A percentile compares a stretch with the other conserved stretches of the same genome.
phyloP scores from a whole-genome alignment of 192 early-diverging fungal species.

The Chytriomyces sp. region DNA sequence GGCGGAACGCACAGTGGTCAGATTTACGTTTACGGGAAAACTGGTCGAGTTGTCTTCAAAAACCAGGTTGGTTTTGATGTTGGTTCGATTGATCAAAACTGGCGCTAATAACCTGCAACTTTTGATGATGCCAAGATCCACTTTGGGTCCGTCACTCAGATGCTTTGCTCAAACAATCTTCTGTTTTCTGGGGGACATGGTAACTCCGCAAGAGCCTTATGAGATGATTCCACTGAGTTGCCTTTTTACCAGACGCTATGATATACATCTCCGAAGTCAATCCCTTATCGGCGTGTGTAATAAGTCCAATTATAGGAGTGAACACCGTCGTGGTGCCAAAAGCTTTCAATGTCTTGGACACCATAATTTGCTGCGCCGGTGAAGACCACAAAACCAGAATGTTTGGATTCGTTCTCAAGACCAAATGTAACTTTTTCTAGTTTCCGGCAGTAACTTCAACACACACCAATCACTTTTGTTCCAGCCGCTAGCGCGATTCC shows the following conservation, averaged over 20 bases:
- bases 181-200: constrained; percentile 48
- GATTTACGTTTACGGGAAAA: constrained; percentile 47
- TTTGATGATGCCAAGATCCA: constrained; percentile 40
- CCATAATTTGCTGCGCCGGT: constrained; percentile 36
- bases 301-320: constrained; percentile 49
- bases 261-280: constrained; percentile 20
- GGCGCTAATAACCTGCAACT: background rate
- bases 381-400: constrained; percentile 52
- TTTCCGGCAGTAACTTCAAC: background rate
- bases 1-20: constrained; percentile 56
- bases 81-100: constrained; percentile 1
- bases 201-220: background rate
- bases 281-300: constrained; percentile 35
- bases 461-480: background rate
- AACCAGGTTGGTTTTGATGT: constrained; percentile 43
- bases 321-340: constrained; percentile 43
- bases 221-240: background rate
- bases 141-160: constrained; percentile 47
- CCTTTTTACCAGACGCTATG: background rate
- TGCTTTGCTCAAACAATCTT: constrained; percentile 35
- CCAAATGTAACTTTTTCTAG: constrained; percentile 29
- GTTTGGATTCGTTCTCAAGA: constrained; percentile 44
- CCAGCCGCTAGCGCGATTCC: constrained; percentile 45
- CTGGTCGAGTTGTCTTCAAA: constrained; percentile 45
- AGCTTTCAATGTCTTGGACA: constrained; percentile 39